Percentiles rank a stretch among this genome's conserved stretches.
These are phyloP conservation scores for Yamadazyma endophytica DNA, from an alignment of 805 yeast genomes.

Conservation along the genomic window DNA sequence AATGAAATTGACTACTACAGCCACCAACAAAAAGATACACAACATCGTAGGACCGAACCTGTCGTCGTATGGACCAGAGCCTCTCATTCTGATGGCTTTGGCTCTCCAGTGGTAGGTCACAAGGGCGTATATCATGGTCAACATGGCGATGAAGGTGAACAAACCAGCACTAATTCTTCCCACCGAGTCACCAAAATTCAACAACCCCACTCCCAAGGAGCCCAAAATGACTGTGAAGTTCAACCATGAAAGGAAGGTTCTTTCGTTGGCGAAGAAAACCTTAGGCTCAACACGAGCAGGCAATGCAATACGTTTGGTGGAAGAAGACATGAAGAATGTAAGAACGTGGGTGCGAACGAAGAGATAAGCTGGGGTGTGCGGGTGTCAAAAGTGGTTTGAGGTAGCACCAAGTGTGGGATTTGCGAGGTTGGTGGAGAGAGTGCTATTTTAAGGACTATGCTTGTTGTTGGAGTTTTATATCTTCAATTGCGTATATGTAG, in stretches of 20 bases:
- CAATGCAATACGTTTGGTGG: slow-evolving; percentile 82
- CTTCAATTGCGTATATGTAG: too few species aligned
- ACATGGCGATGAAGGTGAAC: slow-evolving; percentile 95
- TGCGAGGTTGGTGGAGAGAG: too few species aligned
- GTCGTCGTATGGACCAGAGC: slow-evolving; percentile 99
- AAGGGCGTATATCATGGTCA: slow-evolving; percentile 93
- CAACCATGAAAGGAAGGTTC: slow-evolving; percentile 97
- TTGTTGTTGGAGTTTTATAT: too few species aligned
- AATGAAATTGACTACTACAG: slow-evolving; percentile 89
- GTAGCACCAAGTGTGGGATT: too few species aligned
- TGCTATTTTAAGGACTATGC: too few species aligned
- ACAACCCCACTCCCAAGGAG: slow-evolving; percentile 90
- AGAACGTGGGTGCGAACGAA: background rate
- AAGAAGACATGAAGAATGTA: slow-evolving; percentile 23
- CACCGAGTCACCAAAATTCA: slow-evolving; percentile 92
- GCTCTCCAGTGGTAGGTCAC: slow-evolving; percentile 99
- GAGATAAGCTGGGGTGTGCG: background rate
- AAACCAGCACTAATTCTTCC: slow-evolving; percentile 92
- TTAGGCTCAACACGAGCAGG: slow-evolving; percentile 99
- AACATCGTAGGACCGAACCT: slow-evolving; percentile 97
- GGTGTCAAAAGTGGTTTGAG: too few species aligned
- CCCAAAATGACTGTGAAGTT: slow-evolving; percentile 98
- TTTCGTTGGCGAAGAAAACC: slow-evolving; percentile 97
- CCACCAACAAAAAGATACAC: slow-evolving; percentile 86
- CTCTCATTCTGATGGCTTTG: slow-evolving; percentile 94